Evolutionary conservation across 805 yeast genomes (phyloP).

Genomic region (Schwanniomyces vanrijiae): DNA sequence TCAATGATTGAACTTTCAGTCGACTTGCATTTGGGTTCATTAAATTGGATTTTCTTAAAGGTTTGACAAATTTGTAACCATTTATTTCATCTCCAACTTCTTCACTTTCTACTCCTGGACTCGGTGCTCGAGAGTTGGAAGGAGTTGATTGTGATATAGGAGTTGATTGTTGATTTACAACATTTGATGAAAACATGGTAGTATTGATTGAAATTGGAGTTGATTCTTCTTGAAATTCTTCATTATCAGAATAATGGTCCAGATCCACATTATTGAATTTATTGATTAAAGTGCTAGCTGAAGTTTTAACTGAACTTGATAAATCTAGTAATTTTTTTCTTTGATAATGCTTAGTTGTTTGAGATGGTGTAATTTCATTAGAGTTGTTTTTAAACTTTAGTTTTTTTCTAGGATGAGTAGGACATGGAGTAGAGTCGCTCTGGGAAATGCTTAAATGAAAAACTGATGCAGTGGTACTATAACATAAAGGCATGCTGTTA

Average conservation of each 20-base stretch:
- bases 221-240: slow-evolving; percentile 9
- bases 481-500: slow-evolving; percentile 9
- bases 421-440: slow-evolving; percentile 47
- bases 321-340: slow-evolving; percentile 29
- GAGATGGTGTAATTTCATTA: slow-evolving; percentile 8
- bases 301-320: slow-evolving; percentile 29
- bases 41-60: slow-evolving; percentile 12
- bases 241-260: slow-evolving; percentile 7
- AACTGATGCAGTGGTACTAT: slow-evolving; percentile 5
- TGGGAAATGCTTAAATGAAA: slow-evolving; percentile 27
- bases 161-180: slow-evolving; percentile 19
- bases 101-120: slow-evolving; percentile 21
- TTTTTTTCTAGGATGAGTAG: slow-evolving; percentile 40
- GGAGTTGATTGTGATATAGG: slow-evolving; percentile 46
- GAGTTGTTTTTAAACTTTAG: slow-evolving; percentile 22
- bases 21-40: slow-evolving; percentile 17
- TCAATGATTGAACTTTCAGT: slow-evolving; percentile 17
- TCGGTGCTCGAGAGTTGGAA: slow-evolving; percentile 37
- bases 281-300: slow-evolving; percentile 18
- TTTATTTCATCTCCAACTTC: slow-evolving; percentile 39
- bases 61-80: slow-evolving; percentile 46
- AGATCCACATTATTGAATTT: slow-evolving; percentile 12
- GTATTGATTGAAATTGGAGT: slow-evolving; percentile 5
- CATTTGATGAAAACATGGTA: slow-evolving; percentile 1
- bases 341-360: slow-evolving; percentile 11